Evolutionary conservation across 2,329 filamentous ascomycete genomes (phyloP), one percentile per base, ranked within the genome.

Genomic region (Hypoxylon sp.): DNA sequence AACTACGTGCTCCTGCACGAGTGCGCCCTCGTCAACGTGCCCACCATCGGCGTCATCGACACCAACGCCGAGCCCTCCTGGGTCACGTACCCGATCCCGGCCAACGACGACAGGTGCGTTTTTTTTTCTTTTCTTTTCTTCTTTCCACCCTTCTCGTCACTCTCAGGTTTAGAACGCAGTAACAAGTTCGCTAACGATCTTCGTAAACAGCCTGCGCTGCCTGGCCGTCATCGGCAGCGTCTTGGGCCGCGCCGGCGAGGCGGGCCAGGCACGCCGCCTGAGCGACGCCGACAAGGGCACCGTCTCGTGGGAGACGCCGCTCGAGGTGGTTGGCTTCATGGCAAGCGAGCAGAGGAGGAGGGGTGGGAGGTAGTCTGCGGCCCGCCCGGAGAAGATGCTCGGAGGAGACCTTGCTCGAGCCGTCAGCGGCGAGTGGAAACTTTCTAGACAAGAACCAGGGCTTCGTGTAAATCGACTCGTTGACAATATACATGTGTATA

Each of bases 1-100:
- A 98, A 99, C 75, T 91, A 90, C 70, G 87, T 92, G 5, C 73
- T 97, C 73, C 80, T 99, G 70, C 92, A 95, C 75, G 95, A 99
- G 80, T 98, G 95, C 74, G 91, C 89, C 0, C 74, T 92, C 55
- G 89, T 91, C 72, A 91, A 89, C 70, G 90, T 99, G 55, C 95
- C 95, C 1, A 98, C 95, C 0, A 95, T 99, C 69, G 95, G 94
- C 42, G 83, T 99, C 55, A 89, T 98, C 66, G 95, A 99, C 75
- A 98, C 95, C 1, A 90, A 99, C 74, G 88, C 88, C 2, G 90
- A 98, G 75, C 91, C 95, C 0, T 91, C 91, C 0, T 94, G 91
- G 86, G 92, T 98, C 47, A 98, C 95, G 3, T 99, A 99, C 73
- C 90, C 91, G 11, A 97, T 99, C 67, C 95, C 95, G 1, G 92